Conservation (phyloP, 805 yeast species). For the Sugiyamaella qingdaonensis region DNA sequence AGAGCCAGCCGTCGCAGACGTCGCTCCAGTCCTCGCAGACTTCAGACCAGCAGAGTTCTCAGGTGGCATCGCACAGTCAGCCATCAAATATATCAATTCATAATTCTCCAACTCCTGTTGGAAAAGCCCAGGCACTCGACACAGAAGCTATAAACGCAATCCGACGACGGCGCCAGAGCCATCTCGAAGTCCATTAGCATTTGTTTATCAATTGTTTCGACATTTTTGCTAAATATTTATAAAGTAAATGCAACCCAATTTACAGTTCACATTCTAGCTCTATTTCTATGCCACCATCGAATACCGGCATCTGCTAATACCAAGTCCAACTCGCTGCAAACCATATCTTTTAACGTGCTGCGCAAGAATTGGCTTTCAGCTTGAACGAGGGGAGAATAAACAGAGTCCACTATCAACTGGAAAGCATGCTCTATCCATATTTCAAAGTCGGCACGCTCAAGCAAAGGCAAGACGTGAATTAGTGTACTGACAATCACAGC, state of each 20-base stretch:
- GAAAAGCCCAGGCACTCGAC: not conserved
- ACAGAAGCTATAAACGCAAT: not conserved
- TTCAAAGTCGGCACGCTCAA: constrained; percentile 41
- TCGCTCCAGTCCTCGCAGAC: not conserved
- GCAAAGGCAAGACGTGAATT: constrained; percentile 50
- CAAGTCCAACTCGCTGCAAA: constrained; percentile 53
- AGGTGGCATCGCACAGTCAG: not conserved
- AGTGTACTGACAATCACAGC: constrained; percentile 47
- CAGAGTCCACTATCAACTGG: constrained; percentile 13
- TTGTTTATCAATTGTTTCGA: no score
- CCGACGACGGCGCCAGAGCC: constrained; percentile 7
- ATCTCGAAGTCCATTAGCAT: constrained; percentile 6
- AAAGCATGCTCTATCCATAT: constrained; percentile 47
- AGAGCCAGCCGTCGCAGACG: not conserved
- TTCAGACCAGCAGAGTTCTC: not conserved
- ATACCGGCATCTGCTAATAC: constrained; percentile 30
- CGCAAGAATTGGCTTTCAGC: constrained; percentile 40
- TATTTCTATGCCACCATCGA: constrained; percentile 29
- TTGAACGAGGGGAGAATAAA: not conserved
- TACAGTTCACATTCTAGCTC: not conserved
- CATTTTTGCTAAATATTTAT: constrained; percentile 11
- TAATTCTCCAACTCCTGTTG: not conserved
- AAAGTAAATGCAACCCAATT: not conserved
- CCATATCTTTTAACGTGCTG: constrained; percentile 46
- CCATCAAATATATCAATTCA: not conserved